phyloP scores from a whole-genome alignment of 495 filamentous ascomycete genomes.

The Astrocystis sublimbata region DNA sequence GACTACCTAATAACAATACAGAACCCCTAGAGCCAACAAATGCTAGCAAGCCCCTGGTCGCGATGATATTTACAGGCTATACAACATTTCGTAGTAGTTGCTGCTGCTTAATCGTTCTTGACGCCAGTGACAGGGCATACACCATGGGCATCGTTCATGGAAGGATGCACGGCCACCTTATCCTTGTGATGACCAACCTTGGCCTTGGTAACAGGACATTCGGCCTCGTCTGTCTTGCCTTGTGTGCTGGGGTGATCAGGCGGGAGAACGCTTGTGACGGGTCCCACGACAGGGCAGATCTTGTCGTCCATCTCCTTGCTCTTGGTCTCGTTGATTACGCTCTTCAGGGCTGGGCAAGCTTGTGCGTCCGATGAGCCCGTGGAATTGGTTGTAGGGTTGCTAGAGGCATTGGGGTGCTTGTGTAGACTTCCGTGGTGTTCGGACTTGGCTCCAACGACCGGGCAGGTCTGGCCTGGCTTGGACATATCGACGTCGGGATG shows the following conservation, averaged over 20 bases:
- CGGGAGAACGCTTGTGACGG: conserved; percentile 47
- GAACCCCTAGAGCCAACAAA: background rate
- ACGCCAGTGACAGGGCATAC: conserved; percentile 47
- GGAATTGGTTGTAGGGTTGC: conserved; percentile 29
- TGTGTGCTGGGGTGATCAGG: conserved; percentile 47
- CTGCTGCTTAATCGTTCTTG: conserved; percentile 16
- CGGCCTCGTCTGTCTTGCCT: conserved; percentile 41
- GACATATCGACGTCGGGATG: conserved; percentile 48
- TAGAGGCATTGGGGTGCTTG: conserved; percentile 43
- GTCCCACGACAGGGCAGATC: conserved; percentile 49
- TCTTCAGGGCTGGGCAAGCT: conserved; percentile 44
- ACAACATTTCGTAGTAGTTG: background rate
- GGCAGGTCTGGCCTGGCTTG: conserved; percentile 44
- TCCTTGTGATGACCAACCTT: conserved; percentile 49
- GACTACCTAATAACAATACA: too few species aligned
- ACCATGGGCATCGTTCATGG: conserved; percentile 32
- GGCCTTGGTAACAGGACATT: conserved; percentile 54
- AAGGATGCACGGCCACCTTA: conserved; percentile 43
- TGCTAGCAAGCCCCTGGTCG: too few species aligned
- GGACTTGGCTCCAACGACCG: conserved; percentile 47
- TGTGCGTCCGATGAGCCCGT: conserved; percentile 40
- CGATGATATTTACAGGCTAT: conserved; percentile 2
- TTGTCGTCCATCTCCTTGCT: conserved; percentile 48
- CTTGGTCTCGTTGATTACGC: conserved; percentile 44
- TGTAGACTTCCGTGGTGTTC: conserved; percentile 48